Base-by-base conservation (phyloP, 495 filamentous ascomycete species). In the Penicillium bialowiezense region DNA sequence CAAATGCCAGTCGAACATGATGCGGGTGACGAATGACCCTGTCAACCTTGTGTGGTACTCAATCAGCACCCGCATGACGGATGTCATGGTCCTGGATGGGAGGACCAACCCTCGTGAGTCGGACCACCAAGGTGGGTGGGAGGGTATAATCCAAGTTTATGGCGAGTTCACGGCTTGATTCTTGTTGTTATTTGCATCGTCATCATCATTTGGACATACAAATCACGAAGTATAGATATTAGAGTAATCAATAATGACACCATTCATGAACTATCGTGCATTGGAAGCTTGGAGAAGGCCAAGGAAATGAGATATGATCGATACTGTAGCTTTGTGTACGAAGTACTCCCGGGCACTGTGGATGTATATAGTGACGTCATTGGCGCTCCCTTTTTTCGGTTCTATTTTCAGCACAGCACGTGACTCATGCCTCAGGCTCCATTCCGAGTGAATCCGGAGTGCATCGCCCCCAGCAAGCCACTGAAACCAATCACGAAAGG, bases 51-150 rank as follows among this genome's bases (percentile, higher is more conserved):
- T 64, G 21, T 75, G 68, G 69, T 78, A 71, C 41, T 70, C 68
- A 21, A 54, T 72, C 40, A 63, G 58, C 15, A 75, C 66, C n/a
- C 71, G 71, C 35, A 59, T 55, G 47, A 64, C 64, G 18, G 63
- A 64, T 31, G 73, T 76, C n/a, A 59, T 79, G 52, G 58, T 79
- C 2, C 41, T 69, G 13, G 60, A 67, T 44, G 54, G 56, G 9
- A 56, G 53, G 44, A 58, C 40, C 1, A 62, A 74, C 37, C 67
- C 62, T 9, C 56, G 48, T 15, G 63, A 74, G 56, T 44, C 50
- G 8, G 58, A 68, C 5, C 80, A 79, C 38, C 69, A 69, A 5
- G 81, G 81, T 18, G 72, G 74, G 20, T 84, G 80, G 78, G 81
- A 79, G 19, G 77, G 67, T 9, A 66, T 77, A 42, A 71, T 83